These are phyloP conservation scores for Andrographis paniculata DNA, from an alignment of 305 asterid genomes.

Conservation along the genomic window DNA sequence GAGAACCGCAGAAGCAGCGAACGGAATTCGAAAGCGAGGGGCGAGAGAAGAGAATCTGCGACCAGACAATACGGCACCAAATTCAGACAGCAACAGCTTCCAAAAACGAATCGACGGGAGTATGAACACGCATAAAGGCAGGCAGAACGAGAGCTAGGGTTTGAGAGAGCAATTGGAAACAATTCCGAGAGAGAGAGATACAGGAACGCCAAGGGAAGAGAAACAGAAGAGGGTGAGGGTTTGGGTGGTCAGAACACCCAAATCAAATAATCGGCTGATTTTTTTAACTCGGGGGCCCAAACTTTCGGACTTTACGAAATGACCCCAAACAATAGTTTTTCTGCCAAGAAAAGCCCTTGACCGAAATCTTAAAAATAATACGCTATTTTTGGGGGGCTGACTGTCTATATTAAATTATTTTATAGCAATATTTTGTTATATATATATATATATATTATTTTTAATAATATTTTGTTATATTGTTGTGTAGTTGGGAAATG, in stretches of 20 bases:
- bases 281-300: constrained; percentile 7
- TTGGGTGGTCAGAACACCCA: constrained; percentile 71
- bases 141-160: constrained; percentile 39
- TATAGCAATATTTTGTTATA: no score
- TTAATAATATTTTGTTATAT: no score
- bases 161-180: constrained; percentile 30
- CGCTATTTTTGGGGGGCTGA: no score
- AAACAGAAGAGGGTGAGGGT: constrained; percentile 35
- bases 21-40: constrained; percentile 4
- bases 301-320: constrained; percentile 16
- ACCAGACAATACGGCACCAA: constrained; percentile 16
- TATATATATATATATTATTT: no score
- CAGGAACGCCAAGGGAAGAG: constrained; percentile 11
- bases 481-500: no score
- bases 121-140: constrained; percentile 15
- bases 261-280: constrained; percentile 31
- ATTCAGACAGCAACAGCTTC: constrained; percentile 23
- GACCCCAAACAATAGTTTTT: constrained; percentile 13
- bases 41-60: constrained; percentile 22
- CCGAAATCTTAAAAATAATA: not conserved
- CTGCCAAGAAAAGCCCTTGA: constrained; percentile 17
- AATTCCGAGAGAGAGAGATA: constrained; percentile 7
- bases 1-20: constrained; percentile 7
- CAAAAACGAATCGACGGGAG: constrained; percentile 20
- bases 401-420: no score